A percentile compares a stretch with the other conserved stretches of the same genome.
Conservation (phyloP, 2,329 filamentous ascomycete species). For the Trichoderma sp. region DNA sequence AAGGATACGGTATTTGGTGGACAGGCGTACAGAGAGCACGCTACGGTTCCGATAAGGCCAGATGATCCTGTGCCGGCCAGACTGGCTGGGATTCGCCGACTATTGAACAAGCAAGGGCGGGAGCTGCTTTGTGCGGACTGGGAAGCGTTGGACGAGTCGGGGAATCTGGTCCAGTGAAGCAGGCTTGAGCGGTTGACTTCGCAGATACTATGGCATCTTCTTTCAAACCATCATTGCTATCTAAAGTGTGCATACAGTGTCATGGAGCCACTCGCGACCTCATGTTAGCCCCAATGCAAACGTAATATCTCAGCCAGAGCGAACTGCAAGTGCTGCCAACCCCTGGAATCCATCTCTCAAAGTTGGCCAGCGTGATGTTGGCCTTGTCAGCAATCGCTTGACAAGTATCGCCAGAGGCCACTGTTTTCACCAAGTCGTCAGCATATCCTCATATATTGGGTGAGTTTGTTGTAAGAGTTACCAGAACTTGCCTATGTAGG, state of each 20-base stretch:
- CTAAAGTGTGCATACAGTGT: too few species aligned
- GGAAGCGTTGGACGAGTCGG: too few species aligned
- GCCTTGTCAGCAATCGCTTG: conserved; percentile 21
- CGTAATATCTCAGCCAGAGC: conserved; percentile 28
- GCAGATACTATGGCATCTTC: too few species aligned
- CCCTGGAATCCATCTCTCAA: conserved; percentile 33
- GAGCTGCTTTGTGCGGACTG: not conserved
- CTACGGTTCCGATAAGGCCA: not conserved
- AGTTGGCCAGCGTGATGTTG: conserved; percentile 28
- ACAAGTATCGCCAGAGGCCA: conserved; percentile 29
- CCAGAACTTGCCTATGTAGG: not conserved
- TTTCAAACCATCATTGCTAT: too few species aligned
- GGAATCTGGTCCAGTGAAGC: too few species aligned
- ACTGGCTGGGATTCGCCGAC: not conserved
- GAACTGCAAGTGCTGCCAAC: conserved; percentile 27
- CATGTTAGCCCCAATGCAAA: conserved; percentile 30
- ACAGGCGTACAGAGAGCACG: not conserved
- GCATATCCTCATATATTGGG: not conserved
- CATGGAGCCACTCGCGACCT: not conserved
- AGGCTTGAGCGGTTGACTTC: too few species aligned
- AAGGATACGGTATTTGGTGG: conserved; percentile 1
- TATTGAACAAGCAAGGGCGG: not conserved
- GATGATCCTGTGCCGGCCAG: not conserved
- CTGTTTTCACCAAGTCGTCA: not conserved
- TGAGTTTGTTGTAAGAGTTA: not conserved